Evolutionary conservation across 345 rosid species (phyloP).

Genomic region (Eucalyptus tenuipes): DNA sequence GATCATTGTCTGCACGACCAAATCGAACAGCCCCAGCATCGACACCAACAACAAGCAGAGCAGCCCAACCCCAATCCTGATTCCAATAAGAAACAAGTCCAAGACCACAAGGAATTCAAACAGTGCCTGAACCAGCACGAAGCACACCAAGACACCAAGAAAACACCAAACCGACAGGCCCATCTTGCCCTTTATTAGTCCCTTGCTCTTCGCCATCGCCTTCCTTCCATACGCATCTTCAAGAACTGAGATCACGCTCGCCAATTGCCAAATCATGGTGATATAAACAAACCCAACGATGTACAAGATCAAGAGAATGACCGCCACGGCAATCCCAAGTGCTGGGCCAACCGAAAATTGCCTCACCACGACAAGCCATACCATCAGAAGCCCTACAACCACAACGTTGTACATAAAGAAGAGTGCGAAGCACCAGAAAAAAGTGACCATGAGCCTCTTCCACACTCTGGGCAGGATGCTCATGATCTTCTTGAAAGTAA

Average conservation of each 20-base stretch:
- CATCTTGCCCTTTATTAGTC: slow-evolving; percentile 31
- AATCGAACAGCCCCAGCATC: slow-evolving; percentile 12
- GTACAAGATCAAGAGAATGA: background rate
- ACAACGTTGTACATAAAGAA: slow-evolving; percentile 1
- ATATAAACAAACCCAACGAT: slow-evolving; percentile 17
- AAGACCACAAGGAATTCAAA: slow-evolving; percentile 16
- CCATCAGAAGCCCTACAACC: background rate
- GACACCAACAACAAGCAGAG: slow-evolving; percentile 23
- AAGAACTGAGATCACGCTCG: slow-evolving; percentile 37
- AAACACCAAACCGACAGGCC: background rate
- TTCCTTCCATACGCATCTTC: slow-evolving; percentile 30
- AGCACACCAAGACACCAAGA: background rate
- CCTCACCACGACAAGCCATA: background rate
- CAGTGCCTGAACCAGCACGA: background rate
- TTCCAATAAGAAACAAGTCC: background rate
- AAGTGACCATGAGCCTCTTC: slow-evolving; percentile 37
- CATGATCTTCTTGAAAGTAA: slow-evolving; percentile 22
- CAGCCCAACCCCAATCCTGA: slow-evolving; percentile 13
- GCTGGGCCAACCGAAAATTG: too few relatives aligned
- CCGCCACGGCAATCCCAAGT: background rate
- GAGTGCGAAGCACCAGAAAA: slow-evolving; percentile 12
- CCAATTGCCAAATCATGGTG: slow-evolving; percentile 30
- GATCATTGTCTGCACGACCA: slow-evolving; percentile 36
- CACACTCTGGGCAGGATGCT: slow-evolving; percentile 41
- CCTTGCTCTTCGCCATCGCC: slow-evolving; percentile 31